These are phyloP conservation scores for Phytopythium vexans DNA, from an alignment of 352 stramenopile species.

Conservation along the genomic window DNA sequence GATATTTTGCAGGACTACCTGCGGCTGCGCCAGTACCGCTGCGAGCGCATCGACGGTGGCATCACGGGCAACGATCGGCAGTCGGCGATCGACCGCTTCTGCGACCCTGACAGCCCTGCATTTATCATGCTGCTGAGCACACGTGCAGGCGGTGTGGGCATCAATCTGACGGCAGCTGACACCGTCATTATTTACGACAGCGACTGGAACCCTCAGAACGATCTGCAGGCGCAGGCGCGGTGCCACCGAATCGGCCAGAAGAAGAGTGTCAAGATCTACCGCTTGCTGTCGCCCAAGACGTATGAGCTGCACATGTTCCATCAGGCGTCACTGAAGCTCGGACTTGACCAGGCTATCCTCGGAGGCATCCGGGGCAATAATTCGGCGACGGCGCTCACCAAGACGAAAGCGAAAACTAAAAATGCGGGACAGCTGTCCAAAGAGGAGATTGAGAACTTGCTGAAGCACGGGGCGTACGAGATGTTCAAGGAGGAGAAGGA, in stretches of 20 bases:
- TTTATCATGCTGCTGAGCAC: slow-evolving; percentile 99
- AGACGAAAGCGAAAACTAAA: slow-evolving; percentile 33
- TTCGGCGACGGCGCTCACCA: slow-evolving; percentile 14
- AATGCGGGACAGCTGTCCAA: slow-evolving; percentile 70
- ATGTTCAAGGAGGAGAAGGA: slow-evolving; percentile 93
- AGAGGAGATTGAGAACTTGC: slow-evolving; percentile 90
- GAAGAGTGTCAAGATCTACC: slow-evolving; percentile 93
- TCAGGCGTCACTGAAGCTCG: slow-evolving; percentile 89
- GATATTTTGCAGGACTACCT: slow-evolving; percentile 99
- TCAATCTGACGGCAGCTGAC: slow-evolving; percentile 94
- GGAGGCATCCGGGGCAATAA: slow-evolving; percentile 81
- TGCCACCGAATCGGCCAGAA: slow-evolving; percentile 93
- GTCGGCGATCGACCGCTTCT: slow-evolving; percentile 91
- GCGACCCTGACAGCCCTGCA: slow-evolving; percentile 49
- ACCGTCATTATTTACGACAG: slow-evolving; percentile 96
- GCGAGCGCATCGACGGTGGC: slow-evolving; percentile 98
- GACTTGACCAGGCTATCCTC: slow-evolving; percentile 90
- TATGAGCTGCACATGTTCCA: slow-evolving; percentile 95
- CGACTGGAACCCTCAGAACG: slow-evolving; percentile 99
- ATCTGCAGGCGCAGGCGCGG: slow-evolving; percentile 90
- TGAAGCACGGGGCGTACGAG: slow-evolving; percentile 93
- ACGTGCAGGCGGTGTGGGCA: slow-evolving; percentile 96
- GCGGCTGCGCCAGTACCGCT: slow-evolving; percentile 86
- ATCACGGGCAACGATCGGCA: slow-evolving; percentile 97
- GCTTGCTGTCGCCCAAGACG: slow-evolving; percentile 88